Conservation (phyloP, 1,284 basidiomycete genomes). For the Melampsora larici-populina region DNA sequence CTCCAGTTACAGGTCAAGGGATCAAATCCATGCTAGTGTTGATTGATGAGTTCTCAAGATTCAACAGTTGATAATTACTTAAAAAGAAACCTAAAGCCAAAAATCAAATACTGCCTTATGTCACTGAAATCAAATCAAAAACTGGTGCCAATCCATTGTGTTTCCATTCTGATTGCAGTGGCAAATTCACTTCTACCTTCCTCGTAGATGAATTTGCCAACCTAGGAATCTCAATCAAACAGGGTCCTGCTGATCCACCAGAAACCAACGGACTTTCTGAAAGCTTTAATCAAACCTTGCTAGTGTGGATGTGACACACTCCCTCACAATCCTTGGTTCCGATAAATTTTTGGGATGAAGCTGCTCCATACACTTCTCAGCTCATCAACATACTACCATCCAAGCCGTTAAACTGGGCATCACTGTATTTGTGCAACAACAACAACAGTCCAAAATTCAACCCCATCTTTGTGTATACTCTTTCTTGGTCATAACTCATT, state of each 20-base stretch:
- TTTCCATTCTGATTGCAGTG: no score
- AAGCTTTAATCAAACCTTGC: background rate
- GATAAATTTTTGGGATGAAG: background rate
- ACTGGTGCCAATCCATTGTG: no score
- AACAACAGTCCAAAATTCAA: background rate
- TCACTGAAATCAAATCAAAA: no score
- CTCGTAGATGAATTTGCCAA: no score
- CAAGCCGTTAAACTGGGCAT: conserved; percentile 16
- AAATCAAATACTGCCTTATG: no score
- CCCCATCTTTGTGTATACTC: background rate
- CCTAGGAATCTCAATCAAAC: background rate
- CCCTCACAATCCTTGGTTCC: background rate
- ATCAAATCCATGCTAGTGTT: conserved; percentile 4
- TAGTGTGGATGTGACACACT: background rate
- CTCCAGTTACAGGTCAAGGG: no score
- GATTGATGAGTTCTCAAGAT: conserved; percentile 19
- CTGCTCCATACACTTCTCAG: no score
- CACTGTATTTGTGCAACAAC: background rate
- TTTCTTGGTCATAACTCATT: background rate
- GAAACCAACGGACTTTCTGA: conserved; percentile 11
- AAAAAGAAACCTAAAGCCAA: background rate
- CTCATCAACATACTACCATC: conserved; percentile 5
- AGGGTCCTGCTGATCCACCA: no score
- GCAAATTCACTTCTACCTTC: no score
- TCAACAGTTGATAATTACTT: conserved; percentile 18